These are phyloP conservation scores for Hypoxylon sp. DNA, from an alignment of 2,329 filamentous ascomycete genomes.

Conservation along the genomic window DNA sequence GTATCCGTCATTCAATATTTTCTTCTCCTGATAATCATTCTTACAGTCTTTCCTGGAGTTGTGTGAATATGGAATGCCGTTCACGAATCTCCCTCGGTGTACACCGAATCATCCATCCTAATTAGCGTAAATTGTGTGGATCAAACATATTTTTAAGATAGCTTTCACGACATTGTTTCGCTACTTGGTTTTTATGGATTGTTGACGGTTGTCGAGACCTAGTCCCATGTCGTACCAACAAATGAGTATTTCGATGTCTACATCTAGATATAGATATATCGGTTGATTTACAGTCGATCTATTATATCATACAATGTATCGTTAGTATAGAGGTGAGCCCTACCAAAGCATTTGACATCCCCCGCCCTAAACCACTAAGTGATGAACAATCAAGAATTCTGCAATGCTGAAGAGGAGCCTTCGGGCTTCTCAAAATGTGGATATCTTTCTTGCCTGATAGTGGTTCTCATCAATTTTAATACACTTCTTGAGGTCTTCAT, in stretches of 20 bases:
- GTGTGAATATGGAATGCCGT: neutral
- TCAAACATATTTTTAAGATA: neutral
- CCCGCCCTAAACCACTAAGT: conserved; percentile 38
- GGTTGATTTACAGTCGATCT: too few species aligned
- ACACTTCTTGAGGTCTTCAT: neutral
- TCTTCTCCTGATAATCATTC: too few species aligned
- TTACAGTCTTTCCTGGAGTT: too few species aligned
- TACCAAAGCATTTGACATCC: neutral
- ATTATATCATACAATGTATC: neutral
- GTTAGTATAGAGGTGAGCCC: neutral
- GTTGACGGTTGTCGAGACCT: too few species aligned
- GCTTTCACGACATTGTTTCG: neutral
- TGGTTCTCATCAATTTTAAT: conserved; percentile 5
- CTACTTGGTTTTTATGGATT: neutral
- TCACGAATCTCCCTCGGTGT: neutral
- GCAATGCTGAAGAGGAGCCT: conserved; percentile 55
- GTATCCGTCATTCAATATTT: conserved; percentile 14
- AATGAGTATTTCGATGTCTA: neutral
- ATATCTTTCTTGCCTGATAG: conserved; percentile 55
- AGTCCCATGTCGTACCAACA: too few species aligned
- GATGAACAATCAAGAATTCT: conserved; percentile 58
- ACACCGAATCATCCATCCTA: neutral
- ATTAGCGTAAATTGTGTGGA: neutral
- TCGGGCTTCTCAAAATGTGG: conserved; percentile 50
- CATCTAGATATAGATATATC: neutral